Evolutionary conservation across 1,139 yeast species (phyloP).

Genomic region (Candida tetrigidarum): DNA sequence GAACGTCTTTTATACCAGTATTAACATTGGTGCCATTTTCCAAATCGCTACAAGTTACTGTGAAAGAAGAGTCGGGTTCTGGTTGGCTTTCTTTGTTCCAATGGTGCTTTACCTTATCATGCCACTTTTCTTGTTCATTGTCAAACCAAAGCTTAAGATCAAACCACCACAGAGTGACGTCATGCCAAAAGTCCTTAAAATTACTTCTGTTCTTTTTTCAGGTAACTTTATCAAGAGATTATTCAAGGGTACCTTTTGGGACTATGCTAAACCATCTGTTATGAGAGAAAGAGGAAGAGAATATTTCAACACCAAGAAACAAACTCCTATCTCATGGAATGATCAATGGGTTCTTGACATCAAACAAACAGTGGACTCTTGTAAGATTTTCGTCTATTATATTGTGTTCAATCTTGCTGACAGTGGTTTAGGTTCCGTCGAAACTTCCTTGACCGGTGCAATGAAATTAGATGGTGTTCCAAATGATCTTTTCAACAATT

Average conservation of each 20-base stretch:
- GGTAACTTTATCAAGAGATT: conserved; percentile 25
- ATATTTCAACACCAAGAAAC: conserved; percentile 29
- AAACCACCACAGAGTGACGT: conserved; percentile 53
- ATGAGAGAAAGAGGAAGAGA: conserved; percentile 49
- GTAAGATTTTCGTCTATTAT: conserved; percentile 65
- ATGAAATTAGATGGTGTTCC: conserved; percentile 72
- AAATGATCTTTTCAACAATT: conserved; percentile 68
- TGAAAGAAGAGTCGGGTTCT: conserved; percentile 72
- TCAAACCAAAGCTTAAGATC: conserved; percentile 41
- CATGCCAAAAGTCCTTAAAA: conserved; percentile 33
- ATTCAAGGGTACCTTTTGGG: conserved; percentile 49
- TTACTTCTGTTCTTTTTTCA: conserved; percentile 39
- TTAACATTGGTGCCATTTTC: conserved; percentile 80
- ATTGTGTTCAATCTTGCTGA: conserved; percentile 67
- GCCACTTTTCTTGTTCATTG: conserved; percentile 47
- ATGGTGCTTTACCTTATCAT: conserved; percentile 52
- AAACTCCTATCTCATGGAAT: conserved; percentile 46
- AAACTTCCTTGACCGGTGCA: conserved; percentile 68
- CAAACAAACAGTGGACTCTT: conserved; percentile 59
- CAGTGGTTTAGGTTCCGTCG: conserved; percentile 65
- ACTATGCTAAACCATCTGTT: conserved; percentile 55
- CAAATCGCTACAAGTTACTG: conserved; percentile 78
- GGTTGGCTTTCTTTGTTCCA: conserved; percentile 74
- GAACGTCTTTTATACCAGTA: conserved; percentile 77
- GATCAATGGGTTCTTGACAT: conserved; percentile 67